Percentiles rank a stretch among this genome's conserved stretches.
These are phyloP conservation scores for Neonectria sp. DNA, from an alignment of 2,329 filamentous ascomycete genomes.

Conservation along the genomic window DNA sequence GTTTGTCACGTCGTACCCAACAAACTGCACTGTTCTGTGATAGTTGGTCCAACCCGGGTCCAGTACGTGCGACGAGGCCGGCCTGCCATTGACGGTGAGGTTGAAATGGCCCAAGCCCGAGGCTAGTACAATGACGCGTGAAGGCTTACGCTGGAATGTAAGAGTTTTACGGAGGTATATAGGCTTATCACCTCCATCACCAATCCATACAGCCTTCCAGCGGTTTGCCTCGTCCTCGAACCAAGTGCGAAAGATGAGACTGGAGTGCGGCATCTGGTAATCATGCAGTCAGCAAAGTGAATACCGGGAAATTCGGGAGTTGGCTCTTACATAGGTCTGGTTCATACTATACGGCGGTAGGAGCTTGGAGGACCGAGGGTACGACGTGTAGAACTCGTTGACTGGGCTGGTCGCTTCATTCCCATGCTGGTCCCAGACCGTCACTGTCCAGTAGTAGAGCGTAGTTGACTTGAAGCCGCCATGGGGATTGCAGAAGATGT, in stretches of 20 bases:
- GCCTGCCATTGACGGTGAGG: constrained; percentile 53
- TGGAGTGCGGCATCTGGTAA: constrained; percentile 60
- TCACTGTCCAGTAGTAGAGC: constrained; percentile 55
- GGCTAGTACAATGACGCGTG: constrained; percentile 53
- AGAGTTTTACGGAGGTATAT: constrained; percentile 56
- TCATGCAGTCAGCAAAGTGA: constrained; percentile 22
- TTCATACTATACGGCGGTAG: constrained; percentile 60
- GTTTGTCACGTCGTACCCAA: constrained; percentile 58
- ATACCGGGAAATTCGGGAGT: not conserved
- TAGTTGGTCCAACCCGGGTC: constrained; percentile 59
- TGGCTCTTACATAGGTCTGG: constrained; percentile 52
- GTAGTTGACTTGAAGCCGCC: constrained; percentile 54
- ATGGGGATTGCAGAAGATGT: constrained; percentile 42
- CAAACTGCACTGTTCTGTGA: constrained; percentile 58
- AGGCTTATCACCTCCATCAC: constrained; percentile 57
- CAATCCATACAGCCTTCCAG: constrained; percentile 59
- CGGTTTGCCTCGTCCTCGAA: constrained; percentile 57
- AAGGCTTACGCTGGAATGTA: constrained; percentile 47
- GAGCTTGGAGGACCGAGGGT: constrained; percentile 52
- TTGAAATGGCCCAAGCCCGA: constrained; percentile 59
- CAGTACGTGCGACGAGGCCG: constrained; percentile 53
- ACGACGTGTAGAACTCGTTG: constrained; percentile 58
- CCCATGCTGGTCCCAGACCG: constrained; percentile 54
- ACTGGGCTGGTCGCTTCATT: constrained; percentile 41
- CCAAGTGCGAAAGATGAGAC: constrained; percentile 59